Evolutionary conservation across 495 filamentous ascomycete genomes (phyloP).

Genomic region (Hyaloscypha hepaticicola): DNA sequence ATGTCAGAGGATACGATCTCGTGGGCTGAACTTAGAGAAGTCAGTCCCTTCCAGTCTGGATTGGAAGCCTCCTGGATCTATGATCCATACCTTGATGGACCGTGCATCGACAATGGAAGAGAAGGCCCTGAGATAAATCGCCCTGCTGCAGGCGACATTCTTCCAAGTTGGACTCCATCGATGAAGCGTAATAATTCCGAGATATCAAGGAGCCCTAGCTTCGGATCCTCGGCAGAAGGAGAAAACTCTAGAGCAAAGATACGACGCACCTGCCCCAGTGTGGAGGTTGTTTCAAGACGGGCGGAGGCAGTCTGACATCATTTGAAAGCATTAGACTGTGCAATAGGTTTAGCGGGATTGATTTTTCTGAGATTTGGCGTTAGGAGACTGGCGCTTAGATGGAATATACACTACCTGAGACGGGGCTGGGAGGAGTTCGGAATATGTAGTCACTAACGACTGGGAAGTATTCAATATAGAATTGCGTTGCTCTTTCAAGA

Average conservation of each 20-base stretch:
- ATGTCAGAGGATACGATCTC: conserved; percentile 49
- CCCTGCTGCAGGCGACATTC: conserved; percentile 50
- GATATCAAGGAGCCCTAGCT: conserved; percentile 47
- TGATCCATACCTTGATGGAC: conserved; percentile 46
- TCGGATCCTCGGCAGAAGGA: conserved; percentile 35
- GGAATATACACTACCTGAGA: conserved; percentile 24
- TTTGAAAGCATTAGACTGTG: conserved; percentile 22
- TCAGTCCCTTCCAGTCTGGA: conserved; percentile 46
- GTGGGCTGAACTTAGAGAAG: conserved; percentile 43
- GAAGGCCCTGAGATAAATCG: conserved; percentile 13
- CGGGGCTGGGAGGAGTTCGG: conserved; percentile 21
- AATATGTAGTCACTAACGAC: conserved; percentile 18
- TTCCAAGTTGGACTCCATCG: conserved; percentile 38
- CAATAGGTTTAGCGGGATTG: conserved; percentile 11
- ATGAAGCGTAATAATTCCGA: conserved; percentile 47
- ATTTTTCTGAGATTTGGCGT: conserved; percentile 21
- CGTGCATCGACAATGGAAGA: conserved; percentile 5
- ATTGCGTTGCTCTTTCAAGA: not conserved
- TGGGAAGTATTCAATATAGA: not conserved
- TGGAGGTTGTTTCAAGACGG: conserved; percentile 28
- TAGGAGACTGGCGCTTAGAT: conserved; percentile 28
- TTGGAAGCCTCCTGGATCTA: conserved; percentile 51
- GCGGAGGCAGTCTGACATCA: conserved; percentile 27
- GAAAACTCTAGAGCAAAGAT: conserved; percentile 25
- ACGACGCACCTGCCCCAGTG: conserved; percentile 13